phyloP scores from a whole-genome alignment of 495 filamentous ascomycete genomes.

The Lophium mytilinum region DNA sequence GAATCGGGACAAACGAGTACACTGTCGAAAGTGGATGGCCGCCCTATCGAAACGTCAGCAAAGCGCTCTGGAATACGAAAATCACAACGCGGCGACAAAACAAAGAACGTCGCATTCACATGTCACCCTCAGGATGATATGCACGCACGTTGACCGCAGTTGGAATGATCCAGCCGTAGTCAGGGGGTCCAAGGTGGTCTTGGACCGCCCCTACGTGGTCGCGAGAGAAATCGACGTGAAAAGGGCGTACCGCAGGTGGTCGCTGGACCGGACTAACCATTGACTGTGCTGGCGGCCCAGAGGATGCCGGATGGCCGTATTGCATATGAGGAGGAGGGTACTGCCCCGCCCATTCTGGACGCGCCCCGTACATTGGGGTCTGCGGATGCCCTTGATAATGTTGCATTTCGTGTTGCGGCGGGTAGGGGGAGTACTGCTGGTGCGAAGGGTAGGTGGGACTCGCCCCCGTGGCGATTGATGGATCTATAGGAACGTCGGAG shows the following conservation, averaged over 20 bases:
- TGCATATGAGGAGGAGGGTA: constrained; percentile 61
- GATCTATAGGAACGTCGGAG: constrained; percentile 97
- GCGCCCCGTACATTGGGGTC: constrained; percentile 52
- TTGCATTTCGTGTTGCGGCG: constrained; percentile 80
- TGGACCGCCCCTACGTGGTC: neutral
- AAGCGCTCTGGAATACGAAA: too few relatives aligned
- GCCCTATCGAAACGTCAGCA: constrained; percentile 24
- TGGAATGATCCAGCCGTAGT: too few relatives aligned
- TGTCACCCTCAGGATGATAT: too few relatives aligned
- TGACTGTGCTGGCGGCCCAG: constrained; percentile 27
- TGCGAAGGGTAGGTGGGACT: constrained; percentile 83
- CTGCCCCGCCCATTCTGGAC: constrained; percentile 67
- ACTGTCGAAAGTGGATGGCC: constrained; percentile 53
- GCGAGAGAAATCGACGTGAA: neutral
- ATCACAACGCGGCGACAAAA: neutral
- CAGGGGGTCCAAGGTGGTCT: neutral
- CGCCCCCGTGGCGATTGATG: constrained; percentile 83
- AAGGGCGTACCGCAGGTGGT: constrained; percentile 32
- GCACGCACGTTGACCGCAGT: too few relatives aligned
- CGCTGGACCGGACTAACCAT: constrained; percentile 33
- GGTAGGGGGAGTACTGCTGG: constrained; percentile 73
- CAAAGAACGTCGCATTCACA: neutral
- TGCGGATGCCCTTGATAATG: constrained; percentile 46
- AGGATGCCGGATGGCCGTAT: constrained; percentile 52
- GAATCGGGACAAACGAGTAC: constrained; percentile 97